These are phyloP conservation scores for Ceratobasidium sp. DNA, from an alignment of 1,284 basidiomycete genomes.

Conservation along the genomic window DNA sequence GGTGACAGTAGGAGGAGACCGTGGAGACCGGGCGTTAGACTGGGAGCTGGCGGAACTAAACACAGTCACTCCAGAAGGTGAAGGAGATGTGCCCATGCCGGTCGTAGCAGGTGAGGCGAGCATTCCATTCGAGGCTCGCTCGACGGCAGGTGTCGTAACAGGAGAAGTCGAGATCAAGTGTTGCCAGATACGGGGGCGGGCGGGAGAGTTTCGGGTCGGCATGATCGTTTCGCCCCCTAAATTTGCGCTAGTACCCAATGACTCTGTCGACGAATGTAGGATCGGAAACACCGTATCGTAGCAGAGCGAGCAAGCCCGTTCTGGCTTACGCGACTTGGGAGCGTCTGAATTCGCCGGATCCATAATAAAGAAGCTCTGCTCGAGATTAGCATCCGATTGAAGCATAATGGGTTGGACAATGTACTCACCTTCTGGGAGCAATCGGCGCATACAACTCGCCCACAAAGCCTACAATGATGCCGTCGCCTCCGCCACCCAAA, in stretches of 20 bases:
- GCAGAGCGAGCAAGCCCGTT: constrained; percentile 85
- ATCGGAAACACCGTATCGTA: constrained; percentile 85
- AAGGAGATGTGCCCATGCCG: neutral
- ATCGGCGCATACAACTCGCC: constrained; percentile 81
- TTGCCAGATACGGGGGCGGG: neutral
- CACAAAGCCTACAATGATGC: constrained; percentile 92
- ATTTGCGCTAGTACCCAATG: neutral
- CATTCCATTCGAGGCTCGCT: neutral
- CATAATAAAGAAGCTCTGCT: constrained; percentile 79
- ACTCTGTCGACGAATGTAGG: constrained; percentile 51
- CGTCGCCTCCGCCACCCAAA: constrained; percentile 86
- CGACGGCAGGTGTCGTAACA: neutral
- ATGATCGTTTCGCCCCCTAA: constrained; percentile 26
- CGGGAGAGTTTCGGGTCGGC: constrained; percentile 14
- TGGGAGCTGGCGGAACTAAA: neutral
- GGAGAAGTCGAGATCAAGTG: constrained; percentile 8
- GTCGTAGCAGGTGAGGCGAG: neutral
- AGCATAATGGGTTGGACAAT: neutral
- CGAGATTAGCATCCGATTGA: neutral
- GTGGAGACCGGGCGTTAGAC: neutral
- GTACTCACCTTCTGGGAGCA: constrained; percentile 75
- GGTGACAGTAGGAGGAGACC: neutral
- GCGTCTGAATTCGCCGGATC: constrained; percentile 61
- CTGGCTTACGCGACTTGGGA: constrained; percentile 63
- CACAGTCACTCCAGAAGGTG: neutral